These are phyloP conservation scores for Usnea hakonensis DNA, from an alignment of 495 filamentous ascomycete genomes.

Conservation along the genomic window DNA sequence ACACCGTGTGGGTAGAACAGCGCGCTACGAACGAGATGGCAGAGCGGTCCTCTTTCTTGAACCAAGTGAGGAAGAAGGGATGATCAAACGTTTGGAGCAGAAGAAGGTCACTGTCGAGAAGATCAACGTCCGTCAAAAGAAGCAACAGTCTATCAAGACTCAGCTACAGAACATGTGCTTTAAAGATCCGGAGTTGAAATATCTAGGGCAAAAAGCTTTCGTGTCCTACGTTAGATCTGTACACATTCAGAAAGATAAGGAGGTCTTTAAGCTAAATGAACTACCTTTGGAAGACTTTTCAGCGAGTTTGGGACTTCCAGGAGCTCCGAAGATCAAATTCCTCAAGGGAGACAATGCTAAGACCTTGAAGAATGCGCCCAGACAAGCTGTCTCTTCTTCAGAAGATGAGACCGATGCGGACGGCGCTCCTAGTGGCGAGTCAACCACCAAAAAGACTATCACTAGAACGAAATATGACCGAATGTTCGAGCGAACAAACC, in stretches of 20 bases:
- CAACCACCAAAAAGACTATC: conserved; percentile 42
- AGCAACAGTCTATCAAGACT: conserved; percentile 72
- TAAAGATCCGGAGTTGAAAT: conserved; percentile 89
- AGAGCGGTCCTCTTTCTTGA: conserved; percentile 86
- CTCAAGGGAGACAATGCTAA: conserved; percentile 82
- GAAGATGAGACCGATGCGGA: conserved; percentile 48
- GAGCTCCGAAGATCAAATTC: conserved; percentile 84
- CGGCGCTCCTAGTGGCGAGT: conserved; percentile 30
- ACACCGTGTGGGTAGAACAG: conserved; percentile 90
- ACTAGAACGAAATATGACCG: conserved; percentile 90
- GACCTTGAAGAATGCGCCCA: conserved; percentile 75
- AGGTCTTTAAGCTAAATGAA: conserved; percentile 73
- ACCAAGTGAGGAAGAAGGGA: conserved; percentile 81
- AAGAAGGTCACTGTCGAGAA: conserved; percentile 81
- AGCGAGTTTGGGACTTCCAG: conserved; percentile 76
- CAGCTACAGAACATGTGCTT: conserved; percentile 91
- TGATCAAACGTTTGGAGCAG: conserved; percentile 71
- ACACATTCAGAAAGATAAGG: conserved; percentile 85
- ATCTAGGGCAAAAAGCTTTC: conserved; percentile 93
- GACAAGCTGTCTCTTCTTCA: conserved; percentile 46
- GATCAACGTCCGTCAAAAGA: conserved; percentile 80
- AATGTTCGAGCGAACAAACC: conserved; percentile 93
- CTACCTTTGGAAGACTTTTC: conserved; percentile 81
- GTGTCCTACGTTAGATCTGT: conserved; percentile 77
- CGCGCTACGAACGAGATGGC: conserved; percentile 82